These are phyloP conservation scores for Parathielavia hyrcaniae DNA, from an alignment of 495 filamentous ascomycete species.

Conservation along the genomic window DNA sequence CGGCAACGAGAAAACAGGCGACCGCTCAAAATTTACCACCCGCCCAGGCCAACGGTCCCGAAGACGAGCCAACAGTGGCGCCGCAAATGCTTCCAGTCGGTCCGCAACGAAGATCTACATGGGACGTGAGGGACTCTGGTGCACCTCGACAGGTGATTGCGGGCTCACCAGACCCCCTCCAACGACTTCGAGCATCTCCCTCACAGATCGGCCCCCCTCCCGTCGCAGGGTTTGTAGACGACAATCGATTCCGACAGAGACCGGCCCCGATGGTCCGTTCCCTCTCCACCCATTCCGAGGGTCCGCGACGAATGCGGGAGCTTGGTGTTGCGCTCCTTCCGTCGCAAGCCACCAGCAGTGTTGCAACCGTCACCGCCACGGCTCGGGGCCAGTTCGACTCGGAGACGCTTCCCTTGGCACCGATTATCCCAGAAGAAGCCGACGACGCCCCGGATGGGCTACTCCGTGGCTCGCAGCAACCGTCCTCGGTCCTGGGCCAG, in stretches of 20 bases:
- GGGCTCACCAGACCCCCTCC: conserved; percentile 2
- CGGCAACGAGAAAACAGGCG: conserved; percentile 8
- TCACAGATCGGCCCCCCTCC: conserved; percentile 4
- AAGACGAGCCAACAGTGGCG: conserved; percentile 12
- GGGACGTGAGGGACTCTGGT: conserved; percentile 18
- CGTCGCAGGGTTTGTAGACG: conserved; percentile 28
- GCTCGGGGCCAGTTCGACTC: conserved; percentile 38
- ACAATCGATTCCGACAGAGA: conserved; percentile 9
- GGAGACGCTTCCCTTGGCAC: conserved; percentile 20
- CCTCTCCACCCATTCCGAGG: conserved; percentile 28
- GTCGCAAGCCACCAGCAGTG: conserved; percentile 27
- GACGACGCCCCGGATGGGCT: conserved; percentile 26
- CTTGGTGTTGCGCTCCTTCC: conserved; percentile 15
- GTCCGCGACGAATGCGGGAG: conserved; percentile 3
- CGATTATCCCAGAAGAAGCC: conserved; percentile 19
- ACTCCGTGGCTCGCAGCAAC: conserved; percentile 22
- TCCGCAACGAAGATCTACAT: conserved; percentile 18
- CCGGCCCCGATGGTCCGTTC: conserved; percentile 30
- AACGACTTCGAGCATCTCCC: not conserved
- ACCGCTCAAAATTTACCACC: conserved; percentile 15
- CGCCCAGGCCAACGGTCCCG: conserved; percentile 15
- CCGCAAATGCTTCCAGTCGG: conserved; percentile 6
- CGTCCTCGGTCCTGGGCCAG: conserved; percentile 27
- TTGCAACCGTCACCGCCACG: conserved; percentile 30
- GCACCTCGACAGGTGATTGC: not conserved